Conservation (phyloP, 768 basidiomycete species). For the Rhizopogon vesiculosus region DNA sequence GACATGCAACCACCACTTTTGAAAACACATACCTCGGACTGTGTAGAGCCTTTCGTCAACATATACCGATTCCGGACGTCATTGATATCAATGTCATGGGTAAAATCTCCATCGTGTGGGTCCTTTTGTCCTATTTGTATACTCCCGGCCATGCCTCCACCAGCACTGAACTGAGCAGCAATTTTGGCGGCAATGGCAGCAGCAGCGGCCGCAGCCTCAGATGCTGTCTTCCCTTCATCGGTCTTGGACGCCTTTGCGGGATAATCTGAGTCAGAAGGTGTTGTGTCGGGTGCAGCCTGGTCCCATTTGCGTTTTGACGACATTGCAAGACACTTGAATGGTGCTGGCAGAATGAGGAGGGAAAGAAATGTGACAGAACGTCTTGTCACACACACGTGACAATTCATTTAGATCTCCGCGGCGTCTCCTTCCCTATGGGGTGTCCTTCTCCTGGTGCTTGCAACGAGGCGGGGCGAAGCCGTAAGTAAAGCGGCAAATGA, state of each 20-base stretch:
- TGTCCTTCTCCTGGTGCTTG: neutral
- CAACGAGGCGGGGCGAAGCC: conserved; percentile 5
- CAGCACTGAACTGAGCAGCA: conserved; percentile 74
- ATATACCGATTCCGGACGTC: conserved; percentile 93
- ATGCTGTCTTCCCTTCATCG: conserved; percentile 48
- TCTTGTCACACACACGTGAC: conserved; percentile 8
- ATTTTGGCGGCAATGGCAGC: conserved; percentile 94
- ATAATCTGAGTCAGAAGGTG: conserved; percentile 34
- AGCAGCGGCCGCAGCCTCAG: conserved; percentile 64
- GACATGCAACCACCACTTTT: neutral
- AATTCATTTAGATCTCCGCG: conserved; percentile 17
- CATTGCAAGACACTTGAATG: conserved; percentile 30
- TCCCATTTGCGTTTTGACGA: conserved; percentile 85
- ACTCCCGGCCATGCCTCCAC: conserved; percentile 31
- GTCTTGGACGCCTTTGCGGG: conserved; percentile 41
- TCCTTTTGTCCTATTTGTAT: conserved; percentile 50
- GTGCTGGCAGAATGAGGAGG: neutral
- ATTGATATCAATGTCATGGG: conserved; percentile 94
- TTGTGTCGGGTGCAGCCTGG: conserved; percentile 46
- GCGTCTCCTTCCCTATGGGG: conserved; percentile 1
- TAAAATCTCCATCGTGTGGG: conserved; percentile 74
- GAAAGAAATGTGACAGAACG: conserved; percentile 1
- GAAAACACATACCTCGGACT: conserved; percentile 65
- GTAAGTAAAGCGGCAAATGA: conserved; percentile 13
- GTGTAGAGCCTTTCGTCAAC: conserved; percentile 89